These are phyloP conservation scores for Aspergillus flavus DNA, from an alignment of 2,329 filamentous ascomycete species.

Conservation along the genomic window DNA sequence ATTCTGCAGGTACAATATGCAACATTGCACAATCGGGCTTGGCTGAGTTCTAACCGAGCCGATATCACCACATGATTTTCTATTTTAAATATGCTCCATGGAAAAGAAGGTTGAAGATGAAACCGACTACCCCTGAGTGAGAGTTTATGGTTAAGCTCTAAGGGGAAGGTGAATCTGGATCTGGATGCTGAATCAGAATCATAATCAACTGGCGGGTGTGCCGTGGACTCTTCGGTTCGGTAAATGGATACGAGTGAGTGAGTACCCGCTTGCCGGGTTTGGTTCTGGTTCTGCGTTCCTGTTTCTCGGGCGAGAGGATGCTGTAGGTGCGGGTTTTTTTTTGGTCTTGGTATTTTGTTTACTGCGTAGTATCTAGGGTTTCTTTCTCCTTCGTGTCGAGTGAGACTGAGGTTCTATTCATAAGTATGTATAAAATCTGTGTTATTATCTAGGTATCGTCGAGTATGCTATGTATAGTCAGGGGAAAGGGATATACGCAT, in stretches of 20 bases:
- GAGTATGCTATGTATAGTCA: background rate
- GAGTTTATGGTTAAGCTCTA: background rate
- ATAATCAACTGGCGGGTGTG: too few species aligned
- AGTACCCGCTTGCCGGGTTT: too few species aligned
- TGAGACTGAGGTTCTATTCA: too few species aligned
- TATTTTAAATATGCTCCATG: background rate
- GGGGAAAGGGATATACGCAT: too few species aligned
- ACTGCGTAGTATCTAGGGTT: too few species aligned
- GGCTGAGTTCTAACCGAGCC: background rate
- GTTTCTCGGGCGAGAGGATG: background rate
- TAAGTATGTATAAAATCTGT: too few species aligned
- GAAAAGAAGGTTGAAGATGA: background rate
- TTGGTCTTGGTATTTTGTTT: too few species aligned
- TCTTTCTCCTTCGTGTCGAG: too few species aligned
- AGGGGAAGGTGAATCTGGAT: background rate
- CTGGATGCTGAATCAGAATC: too few species aligned
- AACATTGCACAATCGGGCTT: background rate
- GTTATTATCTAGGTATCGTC: too few species aligned
- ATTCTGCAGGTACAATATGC: background rate
- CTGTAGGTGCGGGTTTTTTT: too few species aligned
- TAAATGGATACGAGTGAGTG: background rate
- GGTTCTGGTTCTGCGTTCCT: too few species aligned
- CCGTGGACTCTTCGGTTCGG: background rate
- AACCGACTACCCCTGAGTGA: background rate
- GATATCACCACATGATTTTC: background rate